Base-by-base conservation (phyloP, 2,329 filamentous ascomycete genomes). In the Onygenales sp. region DNA sequence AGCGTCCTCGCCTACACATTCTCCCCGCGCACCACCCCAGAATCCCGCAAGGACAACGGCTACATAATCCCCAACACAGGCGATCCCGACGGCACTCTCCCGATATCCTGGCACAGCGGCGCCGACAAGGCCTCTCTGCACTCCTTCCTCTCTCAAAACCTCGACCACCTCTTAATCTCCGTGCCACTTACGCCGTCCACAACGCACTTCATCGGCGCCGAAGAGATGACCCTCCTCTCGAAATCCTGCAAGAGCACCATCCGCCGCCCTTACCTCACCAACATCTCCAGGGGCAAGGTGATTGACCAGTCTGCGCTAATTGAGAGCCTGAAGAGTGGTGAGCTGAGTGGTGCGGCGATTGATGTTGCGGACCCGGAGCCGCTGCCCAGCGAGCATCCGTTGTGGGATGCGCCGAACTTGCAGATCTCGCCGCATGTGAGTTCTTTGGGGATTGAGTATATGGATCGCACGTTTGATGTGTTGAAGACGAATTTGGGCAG, bases 351-450 rank as follows among this genome's bases (percentile, higher is more conserved):
- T 33, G 88, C 87, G 0, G 86, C 86, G 1, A 69, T 92, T 42
- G 87, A 91, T 64, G 87, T 92, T 1, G 86, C 87, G 1, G 86
- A 91, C 56, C 87, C 87, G 0, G 88, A 92, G 66, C 88, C 88
- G 0, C 65, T 92, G 57, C 86, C 86, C 0, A 68, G 75, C 2
- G 80, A 84, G 4, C 81, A 87, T 63, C 77, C 80, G 57, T 69
- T 92, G 49, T 92, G 87, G 87, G 77, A 73, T 31, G 74, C 84
- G 11, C 79, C 80, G 55, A 89, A 90, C 65, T 74, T 85, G 13
- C 78, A 85, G 50, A 78, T 92, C 45, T 85, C 82, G 57, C 83
- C 83, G 55, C 84, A 87, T 74, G 70, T 85, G 3, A 84, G 79
- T 67, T 77, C 77, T 0, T 57, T 71, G 42, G 78, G 78, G 1